A percentile compares a stretch with the other conserved stretches of the same genome.
These are phyloP conservation scores for Moricandia moricandioides DNA, from an alignment of 345 rosid species.

Conservation along the genomic window DNA sequence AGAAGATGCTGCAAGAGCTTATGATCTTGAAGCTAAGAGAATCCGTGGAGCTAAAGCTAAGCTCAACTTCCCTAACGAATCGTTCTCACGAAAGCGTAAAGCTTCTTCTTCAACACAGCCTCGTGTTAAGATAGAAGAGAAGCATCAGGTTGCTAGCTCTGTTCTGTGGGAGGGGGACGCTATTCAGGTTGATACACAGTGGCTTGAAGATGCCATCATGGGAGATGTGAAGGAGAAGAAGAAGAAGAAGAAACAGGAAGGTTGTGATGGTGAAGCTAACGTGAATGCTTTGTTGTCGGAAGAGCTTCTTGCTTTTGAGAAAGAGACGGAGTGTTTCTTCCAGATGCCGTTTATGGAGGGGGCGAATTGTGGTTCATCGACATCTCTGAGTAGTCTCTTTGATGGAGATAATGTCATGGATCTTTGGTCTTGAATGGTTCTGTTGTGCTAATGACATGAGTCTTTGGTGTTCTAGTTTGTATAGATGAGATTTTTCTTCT, in stretches of 20 bases:
- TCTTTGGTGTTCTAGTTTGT: not conserved
- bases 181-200: constrained; percentile 17
- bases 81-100: constrained; percentile 11
- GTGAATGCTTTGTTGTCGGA: constrained; percentile 22
- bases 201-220: constrained; percentile 26
- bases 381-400: constrained; percentile 15
- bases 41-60: constrained; percentile 92
- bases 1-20: constrained; percentile 85
- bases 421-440: constrained; percentile 16
- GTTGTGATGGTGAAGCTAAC: constrained; percentile 1
- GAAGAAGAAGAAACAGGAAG: not conserved
- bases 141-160: not conserved
- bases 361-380: not conserved
- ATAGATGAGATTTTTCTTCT: not conserved
- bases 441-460: not conserved
- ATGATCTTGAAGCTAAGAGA: constrained; percentile 80
- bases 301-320: constrained; percentile 36
- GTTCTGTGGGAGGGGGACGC: constrained; percentile 27
- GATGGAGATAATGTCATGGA: constrained; percentile 4
- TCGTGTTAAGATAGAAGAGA: not conserved
- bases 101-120: not conserved
- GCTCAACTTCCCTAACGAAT: constrained; percentile 59
- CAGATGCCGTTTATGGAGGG: constrained; percentile 12
- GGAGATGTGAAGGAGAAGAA: constrained; percentile 4
- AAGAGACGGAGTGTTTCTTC: constrained; percentile 30